Conservation (phyloP, 306 rosid species). For the Casuarina glauca region DNA sequence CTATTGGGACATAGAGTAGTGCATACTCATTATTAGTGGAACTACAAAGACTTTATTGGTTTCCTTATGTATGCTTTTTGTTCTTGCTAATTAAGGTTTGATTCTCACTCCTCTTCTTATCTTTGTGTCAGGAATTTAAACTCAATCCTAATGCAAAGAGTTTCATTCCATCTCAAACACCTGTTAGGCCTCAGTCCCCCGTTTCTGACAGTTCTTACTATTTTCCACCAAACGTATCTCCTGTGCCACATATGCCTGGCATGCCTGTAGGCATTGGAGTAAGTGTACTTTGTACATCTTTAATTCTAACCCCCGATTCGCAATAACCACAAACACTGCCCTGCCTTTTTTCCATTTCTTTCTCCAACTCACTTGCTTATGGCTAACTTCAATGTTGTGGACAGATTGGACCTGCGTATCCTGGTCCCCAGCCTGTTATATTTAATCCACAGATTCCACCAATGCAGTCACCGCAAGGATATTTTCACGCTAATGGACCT, state of each 20-base stretch:
- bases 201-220: conserved; percentile 82
- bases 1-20: not conserved
- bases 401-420: conserved; percentile 78
- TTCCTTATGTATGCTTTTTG: conserved; percentile 11
- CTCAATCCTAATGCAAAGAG: conserved; percentile 96
- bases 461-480: conserved; percentile 67
- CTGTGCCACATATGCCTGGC: conserved; percentile 68
- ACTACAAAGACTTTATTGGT: not conserved
- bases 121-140: conserved; percentile 71
- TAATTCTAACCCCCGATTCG: not conserved
- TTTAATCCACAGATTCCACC: conserved; percentile 74
- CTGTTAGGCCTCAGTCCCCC: conserved; percentile 84
- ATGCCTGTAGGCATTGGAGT: conserved; percentile 88
- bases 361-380: conserved; percentile 3
- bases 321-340: too few species aligned
- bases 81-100: conserved; percentile 12
- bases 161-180: conserved; percentile 68
- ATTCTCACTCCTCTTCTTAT: not conserved
- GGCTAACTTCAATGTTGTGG: conserved; percentile 27
- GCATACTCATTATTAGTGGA: not conserved
- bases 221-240: conserved; percentile 55
- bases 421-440: conserved; percentile 71
- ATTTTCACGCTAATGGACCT: conserved; percentile 85
- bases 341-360: conserved; percentile 1
- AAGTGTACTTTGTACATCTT: conserved; percentile 34